Evolutionary conservation across 1,139 yeast species (phyloP).

Genomic region (Saccharomyces hybrid): DNA sequence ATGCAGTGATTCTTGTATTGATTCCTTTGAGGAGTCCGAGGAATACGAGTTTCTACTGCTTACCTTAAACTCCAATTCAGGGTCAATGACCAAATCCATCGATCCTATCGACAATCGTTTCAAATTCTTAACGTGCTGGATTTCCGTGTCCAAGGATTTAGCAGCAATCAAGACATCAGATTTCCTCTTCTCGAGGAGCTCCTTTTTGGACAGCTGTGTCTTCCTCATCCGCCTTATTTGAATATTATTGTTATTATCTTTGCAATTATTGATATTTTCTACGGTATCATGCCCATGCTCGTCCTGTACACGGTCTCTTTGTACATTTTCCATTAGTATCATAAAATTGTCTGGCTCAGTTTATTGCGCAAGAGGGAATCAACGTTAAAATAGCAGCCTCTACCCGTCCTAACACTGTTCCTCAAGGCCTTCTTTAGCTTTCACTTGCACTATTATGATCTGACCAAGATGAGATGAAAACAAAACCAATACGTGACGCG

Average conservation of each 20-base stretch:
- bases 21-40: slow-evolving; percentile 4
- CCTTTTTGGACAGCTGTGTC: not conserved
- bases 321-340: not conserved
- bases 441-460: not conserved
- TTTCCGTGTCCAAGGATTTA: slow-evolving; percentile 29
- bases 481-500: not conserved
- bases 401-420: not conserved
- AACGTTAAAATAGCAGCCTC: not conserved
- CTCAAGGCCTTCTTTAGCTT: not conserved
- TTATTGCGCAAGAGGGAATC: not conserved
- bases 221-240: not conserved
- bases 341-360: not conserved
- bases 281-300: not conserved
- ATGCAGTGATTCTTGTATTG: not conserved
- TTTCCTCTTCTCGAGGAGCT: slow-evolving; percentile 22
- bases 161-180: slow-evolving; percentile 33
- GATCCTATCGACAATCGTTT: slow-evolving; percentile 33
- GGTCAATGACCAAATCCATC: slow-evolving; percentile 30
- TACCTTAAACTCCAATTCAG: slow-evolving; percentile 28
- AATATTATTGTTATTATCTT: not conserved
- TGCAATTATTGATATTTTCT: not conserved
- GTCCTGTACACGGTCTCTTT: not conserved
- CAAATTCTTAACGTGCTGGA: slow-evolving; percentile 29
- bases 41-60: slow-evolving; percentile 13
- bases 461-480: not conserved